Percentiles rank a stretch among this genome's conserved stretches.
These are phyloP conservation scores for Alternaria sp. DNA, from an alignment of 2,329 filamentous ascomycete genomes.

Conservation along the genomic window DNA sequence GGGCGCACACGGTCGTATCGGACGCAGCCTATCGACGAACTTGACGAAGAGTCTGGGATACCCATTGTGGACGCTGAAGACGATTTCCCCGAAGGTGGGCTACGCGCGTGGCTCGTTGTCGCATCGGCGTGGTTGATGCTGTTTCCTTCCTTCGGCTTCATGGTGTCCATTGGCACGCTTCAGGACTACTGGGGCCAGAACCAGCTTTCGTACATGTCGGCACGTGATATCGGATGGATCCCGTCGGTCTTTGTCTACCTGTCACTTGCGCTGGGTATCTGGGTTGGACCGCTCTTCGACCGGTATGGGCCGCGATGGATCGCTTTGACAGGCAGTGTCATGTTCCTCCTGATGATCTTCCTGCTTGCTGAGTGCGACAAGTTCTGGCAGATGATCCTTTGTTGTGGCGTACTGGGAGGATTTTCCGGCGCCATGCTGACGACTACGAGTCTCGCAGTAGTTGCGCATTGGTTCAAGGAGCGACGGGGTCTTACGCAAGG, in stretches of 20 bases:
- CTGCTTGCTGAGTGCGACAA: constrained; percentile 41
- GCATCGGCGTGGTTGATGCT: constrained; percentile 44
- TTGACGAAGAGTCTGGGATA: constrained; percentile 15
- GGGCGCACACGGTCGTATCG: constrained; percentile 12
- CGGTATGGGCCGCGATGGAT: constrained; percentile 47
- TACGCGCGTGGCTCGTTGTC: constrained; percentile 51
- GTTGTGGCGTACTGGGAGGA: constrained; percentile 49
- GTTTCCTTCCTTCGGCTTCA: constrained; percentile 46
- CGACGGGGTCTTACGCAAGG: constrained; percentile 47
- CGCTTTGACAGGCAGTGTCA: constrained; percentile 35
- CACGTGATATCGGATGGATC: constrained; percentile 80
- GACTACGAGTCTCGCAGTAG: constrained; percentile 43
- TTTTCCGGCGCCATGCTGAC: constrained; percentile 48
- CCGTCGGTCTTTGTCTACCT: constrained; percentile 86
- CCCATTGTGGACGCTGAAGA: constrained; percentile 34
- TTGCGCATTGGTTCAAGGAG: constrained; percentile 50
- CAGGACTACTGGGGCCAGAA: constrained; percentile 78
- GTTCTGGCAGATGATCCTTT: constrained; percentile 53
- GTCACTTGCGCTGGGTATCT: constrained; percentile 81
- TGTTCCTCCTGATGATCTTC: constrained; percentile 39
- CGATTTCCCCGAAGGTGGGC: constrained; percentile 48
- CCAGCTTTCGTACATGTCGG: constrained; percentile 69
- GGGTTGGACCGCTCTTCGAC: constrained; percentile 77
- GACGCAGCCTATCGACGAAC: constrained; percentile 1
- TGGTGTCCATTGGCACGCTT: constrained; percentile 68